phyloP scores from a whole-genome alignment of 139 green algal genomes.

The Yamagishiella unicocca region DNA sequence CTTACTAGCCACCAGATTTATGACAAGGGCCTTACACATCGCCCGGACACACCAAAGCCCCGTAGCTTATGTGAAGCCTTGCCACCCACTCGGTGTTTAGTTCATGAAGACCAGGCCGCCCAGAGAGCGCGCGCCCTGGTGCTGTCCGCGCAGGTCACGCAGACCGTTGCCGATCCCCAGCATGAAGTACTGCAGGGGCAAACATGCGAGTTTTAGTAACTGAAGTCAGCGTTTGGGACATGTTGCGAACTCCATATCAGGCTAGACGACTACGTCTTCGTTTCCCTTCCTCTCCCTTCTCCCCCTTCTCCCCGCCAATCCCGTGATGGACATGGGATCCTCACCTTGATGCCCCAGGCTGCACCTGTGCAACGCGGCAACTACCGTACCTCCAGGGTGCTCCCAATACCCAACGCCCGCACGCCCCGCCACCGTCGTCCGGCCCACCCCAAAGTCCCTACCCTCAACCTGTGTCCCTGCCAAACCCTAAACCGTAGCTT shows the following conservation, averaged over 20 bases:
- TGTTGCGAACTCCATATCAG: neutral
- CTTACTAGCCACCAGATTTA: too few species aligned
- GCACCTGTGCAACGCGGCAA: neutral
- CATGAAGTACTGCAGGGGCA: slow-evolving; percentile 56
- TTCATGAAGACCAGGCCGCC: slow-evolving; percentile 83
- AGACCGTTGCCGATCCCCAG: slow-evolving; percentile 80
- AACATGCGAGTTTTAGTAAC: neutral
- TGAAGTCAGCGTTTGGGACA: neutral
- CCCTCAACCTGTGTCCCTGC: too few species aligned
- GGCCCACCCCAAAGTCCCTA: too few species aligned
- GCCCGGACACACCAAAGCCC: neutral
- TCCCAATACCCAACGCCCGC: neutral
- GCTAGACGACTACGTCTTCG: neutral
- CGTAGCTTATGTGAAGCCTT: neutral
- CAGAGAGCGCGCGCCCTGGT: slow-evolving; percentile 58
- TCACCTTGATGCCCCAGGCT: neutral
- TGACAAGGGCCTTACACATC: too few species aligned
- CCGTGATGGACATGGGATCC: neutral
- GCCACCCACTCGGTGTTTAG: slow-evolving; percentile 43
- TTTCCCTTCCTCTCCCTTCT: neutral
- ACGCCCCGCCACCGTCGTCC: neutral
- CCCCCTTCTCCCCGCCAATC: neutral
- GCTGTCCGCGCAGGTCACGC: slow-evolving; percentile 86
- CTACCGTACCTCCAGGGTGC: neutral
- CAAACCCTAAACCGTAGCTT: too few species aligned